Evolutionary conservation across 257 asterid species (phyloP).

Genomic region (Striga asiatica): DNA sequence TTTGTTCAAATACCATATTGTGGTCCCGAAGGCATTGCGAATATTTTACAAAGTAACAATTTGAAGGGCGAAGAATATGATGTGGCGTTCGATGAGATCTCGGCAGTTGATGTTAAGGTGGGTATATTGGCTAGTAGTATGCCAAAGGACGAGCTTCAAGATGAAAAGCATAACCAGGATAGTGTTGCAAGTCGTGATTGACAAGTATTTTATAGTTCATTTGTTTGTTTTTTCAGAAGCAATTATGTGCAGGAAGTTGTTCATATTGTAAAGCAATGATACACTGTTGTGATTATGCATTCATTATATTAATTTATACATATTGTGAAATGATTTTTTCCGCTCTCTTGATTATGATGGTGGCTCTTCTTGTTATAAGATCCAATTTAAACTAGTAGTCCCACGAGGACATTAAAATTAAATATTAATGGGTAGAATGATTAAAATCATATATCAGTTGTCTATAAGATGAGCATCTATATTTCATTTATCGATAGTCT

Average conservation of each 20-base stretch:
- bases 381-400: too few relatives aligned
- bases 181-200: conserved; percentile 24
- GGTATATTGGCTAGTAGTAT: conserved; percentile 19
- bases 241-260: conserved; percentile 14
- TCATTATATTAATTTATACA: too few relatives aligned
- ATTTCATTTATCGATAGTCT: too few relatives aligned
- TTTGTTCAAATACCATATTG: conserved; percentile 18
- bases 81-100: neutral
- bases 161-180: conserved; percentile 24
- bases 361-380: too few relatives aligned
- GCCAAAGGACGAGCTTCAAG: conserved; percentile 20
- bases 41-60: conserved; percentile 8
- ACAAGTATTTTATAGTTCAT: too few relatives aligned
- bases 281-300: neutral
- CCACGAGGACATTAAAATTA: too few relatives aligned
- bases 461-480: too few relatives aligned
- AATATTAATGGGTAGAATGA: too few relatives aligned
- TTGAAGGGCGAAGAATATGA: conserved; percentile 14
- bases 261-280: conserved; percentile 11
- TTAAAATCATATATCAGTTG: too few relatives aligned
- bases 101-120: conserved; percentile 27
- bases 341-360: too few relatives aligned
- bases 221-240: conserved; percentile 11
- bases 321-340: too few relatives aligned
- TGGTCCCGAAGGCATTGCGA: conserved; percentile 19